These are phyloP conservation scores for Caloboletus inedulis DNA, from an alignment of 1,284 basidiomycete genomes.

Conservation along the genomic window DNA sequence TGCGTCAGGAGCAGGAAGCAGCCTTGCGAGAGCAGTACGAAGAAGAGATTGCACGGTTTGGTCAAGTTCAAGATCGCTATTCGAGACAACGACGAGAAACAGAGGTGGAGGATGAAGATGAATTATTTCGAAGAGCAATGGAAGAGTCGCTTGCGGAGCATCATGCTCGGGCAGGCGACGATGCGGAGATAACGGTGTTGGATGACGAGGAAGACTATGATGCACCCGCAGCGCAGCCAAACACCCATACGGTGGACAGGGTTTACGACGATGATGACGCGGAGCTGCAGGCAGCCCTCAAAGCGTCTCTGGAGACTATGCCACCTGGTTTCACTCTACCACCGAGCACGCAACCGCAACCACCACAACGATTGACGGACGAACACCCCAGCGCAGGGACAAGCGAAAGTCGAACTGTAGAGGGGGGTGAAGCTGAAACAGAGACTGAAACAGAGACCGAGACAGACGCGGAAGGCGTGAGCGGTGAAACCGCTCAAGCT, in stretches of 20 bases:
- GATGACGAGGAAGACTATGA: conserved; percentile 34
- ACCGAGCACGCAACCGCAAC: conserved; percentile 30
- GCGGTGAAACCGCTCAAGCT: conserved; percentile 17
- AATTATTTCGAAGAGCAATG: conserved; percentile 59
- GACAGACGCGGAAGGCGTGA: conserved; percentile 22
- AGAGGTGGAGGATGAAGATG: conserved; percentile 54
- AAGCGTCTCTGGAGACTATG: conserved; percentile 71
- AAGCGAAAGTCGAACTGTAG: neutral
- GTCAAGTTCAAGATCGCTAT: conserved; percentile 12
- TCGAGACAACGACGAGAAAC: conserved; percentile 7
- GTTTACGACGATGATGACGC: conserved; percentile 86
- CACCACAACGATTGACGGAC: conserved; percentile 18
- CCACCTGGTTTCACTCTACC: conserved; percentile 53
- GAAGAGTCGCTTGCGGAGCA: conserved; percentile 51
- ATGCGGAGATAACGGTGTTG: conserved; percentile 12
- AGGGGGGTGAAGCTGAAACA: conserved; percentile 15
- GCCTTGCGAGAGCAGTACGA: conserved; percentile 60
- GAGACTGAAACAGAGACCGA: conserved; percentile 23
- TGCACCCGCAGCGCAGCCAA: conserved; percentile 1
- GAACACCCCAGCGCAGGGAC: conserved; percentile 19
- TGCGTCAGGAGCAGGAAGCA: conserved; percentile 65
- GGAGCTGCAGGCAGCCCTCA: conserved; percentile 81
- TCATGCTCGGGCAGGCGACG: conserved; percentile 17
- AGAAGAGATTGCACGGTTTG: conserved; percentile 39
- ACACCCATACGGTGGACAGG: conserved; percentile 22